Conservation (phyloP, 768 basidiomycete genomes). For the Strobilomyces confusus region DNA sequence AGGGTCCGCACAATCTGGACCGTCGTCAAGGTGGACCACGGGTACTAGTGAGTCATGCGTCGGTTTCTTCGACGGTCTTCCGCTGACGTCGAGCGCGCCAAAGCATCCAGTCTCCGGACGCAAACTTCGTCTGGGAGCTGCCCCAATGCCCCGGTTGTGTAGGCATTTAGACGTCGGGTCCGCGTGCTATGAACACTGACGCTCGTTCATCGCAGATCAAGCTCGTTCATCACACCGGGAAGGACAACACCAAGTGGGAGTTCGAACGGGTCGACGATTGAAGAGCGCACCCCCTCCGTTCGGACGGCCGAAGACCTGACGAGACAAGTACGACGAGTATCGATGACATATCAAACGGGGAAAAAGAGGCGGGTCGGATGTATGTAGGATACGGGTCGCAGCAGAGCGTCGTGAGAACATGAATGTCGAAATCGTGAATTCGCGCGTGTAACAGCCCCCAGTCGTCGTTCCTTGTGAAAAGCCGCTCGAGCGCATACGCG, state of each 20-base stretch:
- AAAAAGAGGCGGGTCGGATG: too few relatives aligned
- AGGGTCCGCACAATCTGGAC: background rate
- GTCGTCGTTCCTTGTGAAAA: too few relatives aligned
- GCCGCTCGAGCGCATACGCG: too few relatives aligned
- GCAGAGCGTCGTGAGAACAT: too few relatives aligned
- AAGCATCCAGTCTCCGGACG: background rate
- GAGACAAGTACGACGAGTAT: background rate
- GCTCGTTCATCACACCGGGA: background rate
- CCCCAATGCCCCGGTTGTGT: background rate
- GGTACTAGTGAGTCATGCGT: background rate
- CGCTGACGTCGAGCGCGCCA: background rate
- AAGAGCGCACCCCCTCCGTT: background rate
- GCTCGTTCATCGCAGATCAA: background rate
- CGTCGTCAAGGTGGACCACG: background rate
- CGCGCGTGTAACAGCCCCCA: too few relatives aligned
- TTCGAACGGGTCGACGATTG: background rate
- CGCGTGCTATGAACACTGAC: background rate
- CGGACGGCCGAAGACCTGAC: background rate
- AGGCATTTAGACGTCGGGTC: background rate
- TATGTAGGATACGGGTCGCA: too few relatives aligned
- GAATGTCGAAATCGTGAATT: too few relatives aligned
- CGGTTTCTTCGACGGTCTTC: too few relatives aligned
- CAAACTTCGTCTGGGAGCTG: background rate
- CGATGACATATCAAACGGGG: background rate
- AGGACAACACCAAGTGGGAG: background rate